Evolutionary conservation across 2,329 filamentous ascomycete species (phyloP).

Genomic region (Epichloe sylvatica): DNA sequence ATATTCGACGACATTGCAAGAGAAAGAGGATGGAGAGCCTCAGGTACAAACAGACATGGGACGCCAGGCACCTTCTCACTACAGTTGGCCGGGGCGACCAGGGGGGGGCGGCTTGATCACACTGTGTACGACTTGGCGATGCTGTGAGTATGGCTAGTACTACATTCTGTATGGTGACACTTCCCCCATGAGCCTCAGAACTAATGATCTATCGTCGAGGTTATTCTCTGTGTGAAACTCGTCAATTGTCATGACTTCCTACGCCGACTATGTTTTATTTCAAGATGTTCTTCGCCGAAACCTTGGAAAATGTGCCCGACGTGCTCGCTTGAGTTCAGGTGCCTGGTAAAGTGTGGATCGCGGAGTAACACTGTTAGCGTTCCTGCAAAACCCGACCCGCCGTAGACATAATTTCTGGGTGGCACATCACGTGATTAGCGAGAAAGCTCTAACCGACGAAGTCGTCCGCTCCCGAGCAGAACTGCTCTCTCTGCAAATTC

Average conservation of each 20-base stretch:
- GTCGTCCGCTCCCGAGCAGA: slow-evolving; percentile 30
- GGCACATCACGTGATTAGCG: slow-evolving; percentile 24
- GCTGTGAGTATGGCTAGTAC: not conserved
- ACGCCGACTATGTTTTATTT: no score
- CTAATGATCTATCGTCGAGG: not conserved
- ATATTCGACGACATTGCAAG: no score
- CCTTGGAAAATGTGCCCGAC: not conserved
- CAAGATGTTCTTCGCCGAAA: not conserved
- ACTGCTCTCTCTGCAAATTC: slow-evolving; percentile 36
- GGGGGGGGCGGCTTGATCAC: not conserved
- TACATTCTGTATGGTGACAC: not conserved
- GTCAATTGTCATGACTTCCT: not conserved
- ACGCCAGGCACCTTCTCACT: not conserved
- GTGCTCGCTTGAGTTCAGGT: not conserved
- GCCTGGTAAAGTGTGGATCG: not conserved
- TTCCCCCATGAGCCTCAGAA: not conserved
- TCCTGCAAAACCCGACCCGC: slow-evolving; percentile 6
- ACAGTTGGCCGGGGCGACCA: not conserved
- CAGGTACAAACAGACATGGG: not conserved
- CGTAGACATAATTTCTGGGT: slow-evolving; percentile 13
- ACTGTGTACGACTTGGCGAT: not conserved
- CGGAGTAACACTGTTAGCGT: not conserved
- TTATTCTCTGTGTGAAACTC: not conserved
- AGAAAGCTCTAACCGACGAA: slow-evolving; percentile 32
- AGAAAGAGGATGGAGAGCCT: not conserved